These are phyloP conservation scores for Aspergillus brasiliensis DNA, from an alignment of 2,329 filamentous ascomycete species.

Conservation along the genomic window DNA sequence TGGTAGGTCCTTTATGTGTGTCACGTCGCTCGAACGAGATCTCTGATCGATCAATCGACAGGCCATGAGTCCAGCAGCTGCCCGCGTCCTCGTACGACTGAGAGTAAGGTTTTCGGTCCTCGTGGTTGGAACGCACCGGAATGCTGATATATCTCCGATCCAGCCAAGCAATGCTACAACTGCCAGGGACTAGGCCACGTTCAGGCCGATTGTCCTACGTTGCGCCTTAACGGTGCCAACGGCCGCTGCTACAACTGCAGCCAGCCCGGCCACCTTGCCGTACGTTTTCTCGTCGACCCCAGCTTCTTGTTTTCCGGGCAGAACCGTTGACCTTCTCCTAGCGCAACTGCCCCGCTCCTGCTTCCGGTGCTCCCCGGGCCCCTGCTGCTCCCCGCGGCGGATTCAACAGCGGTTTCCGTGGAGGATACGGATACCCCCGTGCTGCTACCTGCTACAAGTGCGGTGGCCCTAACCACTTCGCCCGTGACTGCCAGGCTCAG, in stretches of 20 bases:
- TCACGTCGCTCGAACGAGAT: conserved; percentile 17
- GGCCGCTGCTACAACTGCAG: conserved; percentile 97
- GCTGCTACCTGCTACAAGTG: conserved; percentile 70
- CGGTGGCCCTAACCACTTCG: conserved; percentile 92
- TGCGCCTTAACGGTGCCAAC: conserved; percentile 81
- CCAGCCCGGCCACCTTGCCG: conserved; percentile 87
- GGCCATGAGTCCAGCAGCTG: conserved; percentile 98
- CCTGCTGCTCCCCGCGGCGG: conserved; percentile 68
- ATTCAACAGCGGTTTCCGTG: conserved; percentile 64
- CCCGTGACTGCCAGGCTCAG: conserved; percentile 96
- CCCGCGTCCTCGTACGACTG: conserved; percentile 92
- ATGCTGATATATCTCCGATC: conserved; percentile 21
- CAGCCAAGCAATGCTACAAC: conserved; percentile 99
- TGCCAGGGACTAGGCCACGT: conserved; percentile 98
- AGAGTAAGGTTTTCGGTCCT: conserved; percentile 59
- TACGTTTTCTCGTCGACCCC: conserved; percentile 50
- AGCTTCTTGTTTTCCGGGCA: neutral
- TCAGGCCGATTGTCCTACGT: conserved; percentile 96
- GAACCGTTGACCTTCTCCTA: conserved; percentile 36
- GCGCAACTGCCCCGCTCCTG: conserved; percentile 82
- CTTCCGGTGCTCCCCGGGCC: conserved; percentile 63
- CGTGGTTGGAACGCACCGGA: conserved; percentile 10
- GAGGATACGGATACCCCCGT: conserved; percentile 65
- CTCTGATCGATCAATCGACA: conserved; percentile 35
- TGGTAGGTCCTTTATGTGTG: conserved; percentile 37